These are phyloP conservation scores for Colletotrichum sp. DNA, from an alignment of 2,329 filamentous ascomycete genomes.

Conservation along the genomic window DNA sequence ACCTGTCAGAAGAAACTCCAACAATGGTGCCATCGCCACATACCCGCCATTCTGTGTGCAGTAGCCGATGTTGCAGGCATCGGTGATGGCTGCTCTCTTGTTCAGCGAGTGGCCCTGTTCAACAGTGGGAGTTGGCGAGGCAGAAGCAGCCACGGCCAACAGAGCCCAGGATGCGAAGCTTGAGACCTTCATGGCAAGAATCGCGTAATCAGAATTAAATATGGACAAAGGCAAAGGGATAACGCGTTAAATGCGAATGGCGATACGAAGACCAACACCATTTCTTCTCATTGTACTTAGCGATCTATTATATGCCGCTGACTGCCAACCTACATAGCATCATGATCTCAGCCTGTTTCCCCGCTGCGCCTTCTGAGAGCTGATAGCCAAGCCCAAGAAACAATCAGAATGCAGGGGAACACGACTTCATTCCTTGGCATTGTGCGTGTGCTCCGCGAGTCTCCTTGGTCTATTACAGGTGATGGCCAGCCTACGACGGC, in stretches of 20 bases:
- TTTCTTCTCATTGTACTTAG: background rate
- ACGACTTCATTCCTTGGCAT: background rate
- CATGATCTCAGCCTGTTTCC: background rate
- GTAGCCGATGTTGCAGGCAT: slow-evolving; percentile 21
- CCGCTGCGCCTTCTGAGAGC: background rate
- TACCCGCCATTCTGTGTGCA: slow-evolving; percentile 21
- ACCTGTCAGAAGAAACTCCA: background rate
- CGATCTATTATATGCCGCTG: background rate
- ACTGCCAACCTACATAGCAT: background rate
- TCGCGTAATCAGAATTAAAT: background rate
- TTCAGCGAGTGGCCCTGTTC: background rate
- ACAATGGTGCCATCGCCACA: background rate
- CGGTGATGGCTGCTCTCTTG: slow-evolving; percentile 16
- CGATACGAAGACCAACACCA: fast-evolving
- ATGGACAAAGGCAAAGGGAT: background rate
- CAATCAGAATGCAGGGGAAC: background rate
- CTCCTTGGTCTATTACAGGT: no score
- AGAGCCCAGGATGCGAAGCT: background rate
- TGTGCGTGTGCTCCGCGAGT: background rate
- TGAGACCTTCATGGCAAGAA: slow-evolving; percentile 1
- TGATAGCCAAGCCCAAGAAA: background rate
- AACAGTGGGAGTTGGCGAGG: background rate
- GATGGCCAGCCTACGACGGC: fast-evolving
- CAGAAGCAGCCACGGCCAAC: background rate
- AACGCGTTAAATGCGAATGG: background rate